A percentile compares a stretch with the other conserved stretches of the same genome.
Conservation (phyloP, 768 basidiomycete genomes). For the Saitozyma podzolica region DNA sequence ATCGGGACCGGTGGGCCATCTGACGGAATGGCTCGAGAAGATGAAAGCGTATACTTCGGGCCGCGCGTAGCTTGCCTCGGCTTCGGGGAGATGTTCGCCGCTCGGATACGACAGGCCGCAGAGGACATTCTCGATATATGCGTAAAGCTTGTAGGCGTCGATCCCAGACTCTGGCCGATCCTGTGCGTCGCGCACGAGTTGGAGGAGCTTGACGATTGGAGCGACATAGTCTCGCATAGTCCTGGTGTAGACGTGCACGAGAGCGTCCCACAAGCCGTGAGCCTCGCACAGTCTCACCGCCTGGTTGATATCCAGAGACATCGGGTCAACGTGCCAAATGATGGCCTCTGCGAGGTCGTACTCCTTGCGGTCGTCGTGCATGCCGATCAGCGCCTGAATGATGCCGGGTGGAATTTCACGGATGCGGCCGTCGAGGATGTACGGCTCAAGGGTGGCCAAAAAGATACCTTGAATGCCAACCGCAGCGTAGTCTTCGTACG, state of each 20-base stretch:
- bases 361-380: slow-evolving; percentile 70
- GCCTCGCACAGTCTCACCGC: slow-evolving; percentile 80
- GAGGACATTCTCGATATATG: slow-evolving; percentile 77
- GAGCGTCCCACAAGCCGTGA: slow-evolving; percentile 83
- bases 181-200: slow-evolving; percentile 61
- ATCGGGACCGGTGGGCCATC: slow-evolving; percentile 73
- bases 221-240: slow-evolving; percentile 85
- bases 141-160: slow-evolving; percentile 87
- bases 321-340: slow-evolving; percentile 94
- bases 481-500: slow-evolving; percentile 85
- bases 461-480: slow-evolving; percentile 81
- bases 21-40: slow-evolving; percentile 74
- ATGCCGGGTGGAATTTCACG: slow-evolving; percentile 79
- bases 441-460: slow-evolving; percentile 74
- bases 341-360: slow-evolving; percentile 79
- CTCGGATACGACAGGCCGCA: slow-evolving; percentile 86
- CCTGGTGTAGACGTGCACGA: slow-evolving; percentile 89
- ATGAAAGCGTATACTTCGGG: slow-evolving; percentile 75
- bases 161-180: slow-evolving; percentile 53
- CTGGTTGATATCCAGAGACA: slow-evolving; percentile 89
- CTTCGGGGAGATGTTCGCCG: slow-evolving; percentile 66
- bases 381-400: slow-evolving; percentile 75
- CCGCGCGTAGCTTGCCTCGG: slow-evolving; percentile 70
- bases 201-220: slow-evolving; percentile 80
- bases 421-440: slow-evolving; percentile 73